Conservation (phyloP, 805 yeast genomes). For the Metschnikowia kunwiensis region DNA sequence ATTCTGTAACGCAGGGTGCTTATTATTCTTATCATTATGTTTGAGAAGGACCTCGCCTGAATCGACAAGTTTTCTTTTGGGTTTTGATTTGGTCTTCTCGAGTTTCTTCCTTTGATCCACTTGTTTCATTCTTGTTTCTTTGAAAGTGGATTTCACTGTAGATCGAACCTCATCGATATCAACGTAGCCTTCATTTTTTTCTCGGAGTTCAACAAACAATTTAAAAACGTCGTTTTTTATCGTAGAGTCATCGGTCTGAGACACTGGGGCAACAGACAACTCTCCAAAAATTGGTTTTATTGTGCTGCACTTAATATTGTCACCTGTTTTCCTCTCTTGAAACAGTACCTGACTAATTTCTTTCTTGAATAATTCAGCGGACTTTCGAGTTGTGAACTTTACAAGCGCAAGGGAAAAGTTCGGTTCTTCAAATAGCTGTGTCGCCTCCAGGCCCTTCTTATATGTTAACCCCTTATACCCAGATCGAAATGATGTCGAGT, state of each 20-base stretch:
- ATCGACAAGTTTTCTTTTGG: slow-evolving; percentile 4
- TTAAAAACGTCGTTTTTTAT: slow-evolving; percentile 3
- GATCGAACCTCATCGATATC: slow-evolving; percentile 4
- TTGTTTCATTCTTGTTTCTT: neutral
- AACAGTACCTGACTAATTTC: slow-evolving; percentile 21
- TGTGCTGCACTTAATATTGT: slow-evolving; percentile 21
- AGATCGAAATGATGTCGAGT: slow-evolving; percentile 1
- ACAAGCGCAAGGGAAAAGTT: slow-evolving; percentile 20
- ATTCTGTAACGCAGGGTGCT: too few relatives aligned
- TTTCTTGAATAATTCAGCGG: slow-evolving; percentile 11
- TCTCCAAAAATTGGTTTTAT: slow-evolving; percentile 16
- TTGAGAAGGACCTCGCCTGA: too few relatives aligned
- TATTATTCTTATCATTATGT: too few relatives aligned
- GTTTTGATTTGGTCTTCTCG: slow-evolving; percentile 6
- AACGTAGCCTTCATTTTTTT: slow-evolving; percentile 3
- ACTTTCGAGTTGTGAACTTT: slow-evolving; percentile 10
- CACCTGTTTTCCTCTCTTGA: slow-evolving; percentile 24
- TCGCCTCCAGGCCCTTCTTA: slow-evolving; percentile 18
- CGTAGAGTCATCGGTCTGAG: neutral
- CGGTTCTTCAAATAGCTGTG: slow-evolving; percentile 21
- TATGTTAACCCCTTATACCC: slow-evolving; percentile 12
- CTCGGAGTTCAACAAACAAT: slow-evolving; percentile 8
- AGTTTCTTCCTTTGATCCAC: neutral
- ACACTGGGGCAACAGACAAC: slow-evolving; percentile 23
- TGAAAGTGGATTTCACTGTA: slow-evolving; percentile 1